Percentiles rank a stretch among this genome's conserved stretches.
These are phyloP conservation scores for Linnemannia zychae DNA, from an alignment of 192 early-diverging fungal genomes.

Conservation along the genomic window DNA sequence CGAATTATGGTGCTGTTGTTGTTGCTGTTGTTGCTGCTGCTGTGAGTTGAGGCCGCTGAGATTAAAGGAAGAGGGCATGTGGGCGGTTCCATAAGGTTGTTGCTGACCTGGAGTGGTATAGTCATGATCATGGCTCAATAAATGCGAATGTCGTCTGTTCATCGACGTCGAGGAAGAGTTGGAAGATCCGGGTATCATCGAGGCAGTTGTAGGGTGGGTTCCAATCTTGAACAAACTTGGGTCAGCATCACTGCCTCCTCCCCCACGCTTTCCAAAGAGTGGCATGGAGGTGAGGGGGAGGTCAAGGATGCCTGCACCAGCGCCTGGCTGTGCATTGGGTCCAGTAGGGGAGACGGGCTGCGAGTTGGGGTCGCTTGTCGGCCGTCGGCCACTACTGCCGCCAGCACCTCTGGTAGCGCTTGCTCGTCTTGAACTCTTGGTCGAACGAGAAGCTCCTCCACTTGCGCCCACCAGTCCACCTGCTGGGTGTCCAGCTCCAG, in stretches of 20 bases:
- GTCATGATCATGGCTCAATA: slow-evolving; percentile 48
- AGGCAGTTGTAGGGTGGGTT: slow-evolving; percentile 18
- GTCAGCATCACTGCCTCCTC: slow-evolving; percentile 29
- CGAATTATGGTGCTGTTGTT: slow-evolving; percentile 34
- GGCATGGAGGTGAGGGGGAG: slow-evolving; percentile 34
- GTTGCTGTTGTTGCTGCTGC: neutral
- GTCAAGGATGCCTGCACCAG: slow-evolving; percentile 20
- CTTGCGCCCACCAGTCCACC: slow-evolving; percentile 26
- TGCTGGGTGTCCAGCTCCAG: slow-evolving; percentile 4
- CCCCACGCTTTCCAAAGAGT: slow-evolving; percentile 19
- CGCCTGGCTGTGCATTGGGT: neutral
- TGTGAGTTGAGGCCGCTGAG: slow-evolving; percentile 33
- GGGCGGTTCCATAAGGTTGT: slow-evolving; percentile 7
- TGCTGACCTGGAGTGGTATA: slow-evolving; percentile 37
- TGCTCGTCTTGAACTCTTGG: slow-evolving; percentile 24
- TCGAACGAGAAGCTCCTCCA: slow-evolving; percentile 21
- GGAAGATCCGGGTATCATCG: slow-evolving; percentile 17
- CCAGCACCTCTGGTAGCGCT: slow-evolving; percentile 22
- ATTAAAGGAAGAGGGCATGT: slow-evolving; percentile 30
- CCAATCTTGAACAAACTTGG: slow-evolving; percentile 49
- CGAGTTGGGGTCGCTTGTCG: slow-evolving; percentile 39
- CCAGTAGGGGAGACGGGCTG: slow-evolving; percentile 25
- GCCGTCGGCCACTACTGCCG: slow-evolving; percentile 10
- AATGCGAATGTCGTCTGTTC: slow-evolving; percentile 45
- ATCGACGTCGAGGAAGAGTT: slow-evolving; percentile 15